phyloP scores from a whole-genome alignment of 2,329 filamentous ascomycete genomes.

The Hyphodiscus sp. region DNA sequence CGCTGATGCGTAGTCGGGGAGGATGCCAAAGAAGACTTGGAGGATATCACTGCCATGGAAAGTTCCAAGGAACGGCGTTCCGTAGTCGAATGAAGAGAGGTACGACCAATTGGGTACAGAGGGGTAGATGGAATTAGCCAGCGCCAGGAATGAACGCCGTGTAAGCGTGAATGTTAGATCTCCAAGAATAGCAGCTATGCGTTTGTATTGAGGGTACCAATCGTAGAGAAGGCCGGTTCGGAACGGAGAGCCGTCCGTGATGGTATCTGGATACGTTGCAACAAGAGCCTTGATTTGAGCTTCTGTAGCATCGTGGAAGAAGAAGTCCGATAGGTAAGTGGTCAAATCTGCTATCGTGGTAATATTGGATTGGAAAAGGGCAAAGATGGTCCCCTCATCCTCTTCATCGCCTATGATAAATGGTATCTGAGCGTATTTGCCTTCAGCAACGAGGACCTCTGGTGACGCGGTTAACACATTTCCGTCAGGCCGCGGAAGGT shows the following conservation, averaged over 20 bases:
- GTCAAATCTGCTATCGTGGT: slow-evolving; percentile 53
- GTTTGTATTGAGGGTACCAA: slow-evolving; percentile 71
- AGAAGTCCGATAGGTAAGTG: slow-evolving; percentile 52
- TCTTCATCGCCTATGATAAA: slow-evolving; percentile 70
- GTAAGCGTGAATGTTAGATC: slow-evolving; percentile 70
- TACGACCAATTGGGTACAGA: slow-evolving; percentile 67
- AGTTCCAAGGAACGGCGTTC: slow-evolving; percentile 66
- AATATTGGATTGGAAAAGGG: slow-evolving; percentile 62
- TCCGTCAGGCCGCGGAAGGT: slow-evolving; percentile 69
- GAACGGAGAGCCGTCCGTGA: slow-evolving; percentile 59
- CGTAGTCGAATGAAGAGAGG: slow-evolving; percentile 64
- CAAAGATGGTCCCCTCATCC: slow-evolving; percentile 73
- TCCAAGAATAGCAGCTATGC: slow-evolving; percentile 66
- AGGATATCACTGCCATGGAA: slow-evolving; percentile 67
- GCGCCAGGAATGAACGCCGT: slow-evolving; percentile 56
- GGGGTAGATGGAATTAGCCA: slow-evolving; percentile 41
- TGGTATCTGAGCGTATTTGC: slow-evolving; percentile 52
- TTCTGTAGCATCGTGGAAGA: slow-evolving; percentile 51
- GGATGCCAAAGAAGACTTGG: slow-evolving; percentile 50
- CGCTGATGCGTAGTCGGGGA: slow-evolving; percentile 39
- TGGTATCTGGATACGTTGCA: slow-evolving; percentile 49
- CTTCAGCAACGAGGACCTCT: slow-evolving; percentile 46
- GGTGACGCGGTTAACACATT: slow-evolving; percentile 55
- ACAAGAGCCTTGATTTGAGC: slow-evolving; percentile 50
- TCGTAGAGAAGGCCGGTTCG: slow-evolving; percentile 62